Evolutionary conservation across 1,284 basidiomycete genomes (phyloP).

Genomic region (Tilletia horrida): DNA sequence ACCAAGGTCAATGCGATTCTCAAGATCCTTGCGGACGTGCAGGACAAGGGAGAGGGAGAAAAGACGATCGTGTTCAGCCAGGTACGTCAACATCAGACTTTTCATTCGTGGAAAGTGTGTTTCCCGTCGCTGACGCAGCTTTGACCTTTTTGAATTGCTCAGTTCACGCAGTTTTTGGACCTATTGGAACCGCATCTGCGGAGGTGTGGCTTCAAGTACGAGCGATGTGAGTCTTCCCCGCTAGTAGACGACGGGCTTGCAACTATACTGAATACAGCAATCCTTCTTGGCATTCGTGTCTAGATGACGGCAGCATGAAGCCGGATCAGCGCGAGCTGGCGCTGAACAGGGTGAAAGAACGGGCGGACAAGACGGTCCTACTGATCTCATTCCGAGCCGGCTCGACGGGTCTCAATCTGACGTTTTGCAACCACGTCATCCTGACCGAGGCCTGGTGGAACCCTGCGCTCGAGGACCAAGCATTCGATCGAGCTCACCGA

Average conservation of each 20-base stretch:
- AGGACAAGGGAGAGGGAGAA: constrained; percentile 63
- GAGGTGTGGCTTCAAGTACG: constrained; percentile 67
- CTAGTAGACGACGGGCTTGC: neutral
- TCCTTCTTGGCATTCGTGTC: constrained; percentile 5
- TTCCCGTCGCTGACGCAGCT: neutral
- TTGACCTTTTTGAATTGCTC: constrained; percentile 37
- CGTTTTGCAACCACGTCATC: constrained; percentile 89
- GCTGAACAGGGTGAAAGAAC: constrained; percentile 69
- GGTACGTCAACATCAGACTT: constrained; percentile 23
- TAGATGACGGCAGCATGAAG: constrained; percentile 83
- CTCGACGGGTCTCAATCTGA: constrained; percentile 88
- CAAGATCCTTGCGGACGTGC: constrained; percentile 68
- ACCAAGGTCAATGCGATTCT: constrained; percentile 84
- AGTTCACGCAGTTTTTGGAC: constrained; percentile 87
- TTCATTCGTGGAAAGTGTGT: neutral
- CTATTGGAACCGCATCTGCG: constrained; percentile 77
- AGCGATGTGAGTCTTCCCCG: constrained; percentile 69
- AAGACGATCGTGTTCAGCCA: constrained; percentile 76
- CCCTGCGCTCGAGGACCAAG: constrained; percentile 66
- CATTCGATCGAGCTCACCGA: constrained; percentile 87
- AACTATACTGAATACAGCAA: neutral
- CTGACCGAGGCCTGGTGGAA: constrained; percentile 89
- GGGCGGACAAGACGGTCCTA: constrained; percentile 67
- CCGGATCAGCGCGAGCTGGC: constrained; percentile 72
- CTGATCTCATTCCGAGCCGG: constrained; percentile 96